These are phyloP conservation scores for Aspergillus sp. DNA, from an alignment of 2,329 filamentous ascomycete genomes.

Conservation along the genomic window DNA sequence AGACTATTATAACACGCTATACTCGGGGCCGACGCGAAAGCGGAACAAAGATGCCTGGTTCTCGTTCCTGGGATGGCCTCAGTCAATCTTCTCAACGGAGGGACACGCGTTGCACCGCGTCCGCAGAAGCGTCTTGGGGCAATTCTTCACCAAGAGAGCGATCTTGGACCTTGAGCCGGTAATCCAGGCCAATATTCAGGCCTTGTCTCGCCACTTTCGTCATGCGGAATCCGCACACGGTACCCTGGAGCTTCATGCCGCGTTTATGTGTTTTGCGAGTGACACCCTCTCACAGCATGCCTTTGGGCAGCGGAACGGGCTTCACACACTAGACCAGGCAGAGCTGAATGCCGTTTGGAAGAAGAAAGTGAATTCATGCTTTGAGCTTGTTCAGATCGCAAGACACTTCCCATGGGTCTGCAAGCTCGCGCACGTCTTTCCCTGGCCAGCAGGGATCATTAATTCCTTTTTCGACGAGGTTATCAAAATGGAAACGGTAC, in stretches of 20 bases:
- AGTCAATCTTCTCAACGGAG: slow-evolving; percentile 10
- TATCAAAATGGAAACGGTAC: slow-evolving; percentile 6
- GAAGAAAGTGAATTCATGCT: slow-evolving; percentile 6
- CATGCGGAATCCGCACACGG: neutral
- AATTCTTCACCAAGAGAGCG: slow-evolving; percentile 12
- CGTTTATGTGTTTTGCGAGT: slow-evolving; percentile 9
- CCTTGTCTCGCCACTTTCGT: slow-evolving; percentile 12
- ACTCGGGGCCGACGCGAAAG: slow-evolving; percentile 11
- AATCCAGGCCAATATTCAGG: slow-evolving; percentile 6
- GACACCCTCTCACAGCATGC: slow-evolving; percentile 14
- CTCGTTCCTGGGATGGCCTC: neutral
- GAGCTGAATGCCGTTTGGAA: slow-evolving; percentile 12
- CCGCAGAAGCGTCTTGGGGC: slow-evolving; percentile 9
- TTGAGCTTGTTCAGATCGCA: slow-evolving; percentile 1
- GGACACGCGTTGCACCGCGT: slow-evolving; percentile 3
- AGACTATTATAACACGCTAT: slow-evolving; percentile 15
- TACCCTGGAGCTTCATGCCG: slow-evolving; percentile 13
- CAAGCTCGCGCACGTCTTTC: slow-evolving; percentile 1
- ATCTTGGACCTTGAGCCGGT: slow-evolving; percentile 7
- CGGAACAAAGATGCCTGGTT: slow-evolving; percentile 17
- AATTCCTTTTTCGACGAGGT: slow-evolving; percentile 1
- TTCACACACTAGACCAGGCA: slow-evolving; percentile 4
- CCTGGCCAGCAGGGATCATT: neutral
- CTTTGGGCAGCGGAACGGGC: slow-evolving; percentile 8
- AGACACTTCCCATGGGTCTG: slow-evolving; percentile 10